These are phyloP conservation scores for Botrytis hyacinthi DNA, from an alignment of 2,329 filamentous ascomycete genomes.

Conservation along the genomic window DNA sequence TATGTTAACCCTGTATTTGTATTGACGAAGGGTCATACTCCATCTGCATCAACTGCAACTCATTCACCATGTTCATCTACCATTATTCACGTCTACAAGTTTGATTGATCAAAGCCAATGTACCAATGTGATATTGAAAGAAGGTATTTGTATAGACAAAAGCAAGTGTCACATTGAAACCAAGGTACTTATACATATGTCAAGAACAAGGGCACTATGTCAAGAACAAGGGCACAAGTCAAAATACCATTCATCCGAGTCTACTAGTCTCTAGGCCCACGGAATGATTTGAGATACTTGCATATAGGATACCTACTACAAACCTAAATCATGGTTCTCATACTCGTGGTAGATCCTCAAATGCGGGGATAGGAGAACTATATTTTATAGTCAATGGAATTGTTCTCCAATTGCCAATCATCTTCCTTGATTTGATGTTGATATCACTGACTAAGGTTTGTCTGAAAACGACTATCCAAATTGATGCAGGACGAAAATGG, in stretches of 20 bases:
- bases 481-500: neutral
- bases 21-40: neutral
- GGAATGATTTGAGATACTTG: conserved; percentile 13
- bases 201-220: neutral
- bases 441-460: too few species aligned
- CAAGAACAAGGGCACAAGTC: neutral
- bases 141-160: neutral
- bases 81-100: neutral
- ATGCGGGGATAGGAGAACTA: neutral
- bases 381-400: neutral
- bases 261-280: neutral
- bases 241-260: neutral
- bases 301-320: neutral
- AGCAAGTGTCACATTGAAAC: neutral
- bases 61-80: neutral
- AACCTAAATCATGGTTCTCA: neutral
- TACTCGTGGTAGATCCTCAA: neutral
- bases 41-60: neutral
- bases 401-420: neutral
- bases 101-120: neutral
- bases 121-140: neutral
- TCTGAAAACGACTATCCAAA: neutral
- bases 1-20: neutral
- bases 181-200: neutral
- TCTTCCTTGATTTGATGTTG: neutral